Percentiles rank a stretch among this genome's conserved stretches.
phyloP scores from a whole-genome alignment of 345 rosid genomes.

The Hibiscus tridactylites region DNA sequence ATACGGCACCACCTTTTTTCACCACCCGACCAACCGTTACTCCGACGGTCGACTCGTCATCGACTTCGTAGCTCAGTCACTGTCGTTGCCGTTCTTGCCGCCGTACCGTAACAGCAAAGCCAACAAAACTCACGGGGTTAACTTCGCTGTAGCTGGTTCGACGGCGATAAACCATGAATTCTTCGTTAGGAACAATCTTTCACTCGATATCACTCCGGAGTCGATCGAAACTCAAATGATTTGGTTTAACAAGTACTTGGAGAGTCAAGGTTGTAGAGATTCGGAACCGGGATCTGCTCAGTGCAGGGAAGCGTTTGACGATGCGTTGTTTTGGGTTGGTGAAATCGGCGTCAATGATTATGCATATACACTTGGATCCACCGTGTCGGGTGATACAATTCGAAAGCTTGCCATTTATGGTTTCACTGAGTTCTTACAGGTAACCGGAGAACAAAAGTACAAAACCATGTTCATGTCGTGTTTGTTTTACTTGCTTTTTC shows the following conservation, averaged over 20 bases:
- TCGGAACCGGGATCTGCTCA: conserved; percentile 11
- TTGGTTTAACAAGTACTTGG: conserved; percentile 56
- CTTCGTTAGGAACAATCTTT: conserved; percentile 72
- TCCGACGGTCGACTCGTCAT: conserved; percentile 84
- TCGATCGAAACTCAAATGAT: conserved; percentile 61
- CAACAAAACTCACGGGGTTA: conserved; percentile 42
- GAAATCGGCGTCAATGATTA: conserved; percentile 93
- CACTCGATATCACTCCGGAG: conserved; percentile 54
- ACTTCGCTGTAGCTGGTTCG: conserved; percentile 90
- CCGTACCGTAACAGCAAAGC: conserved; percentile 42
- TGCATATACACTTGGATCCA: conserved; percentile 60
- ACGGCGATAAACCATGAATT: conserved; percentile 69
- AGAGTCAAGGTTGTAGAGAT: conserved; percentile 38
- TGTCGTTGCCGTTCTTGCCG: conserved; percentile 66
- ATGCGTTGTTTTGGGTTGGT: conserved; percentile 82
- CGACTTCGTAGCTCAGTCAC: conserved; percentile 64
- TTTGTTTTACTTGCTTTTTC: too few relatives aligned
- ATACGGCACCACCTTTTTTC: conserved; percentile 74
- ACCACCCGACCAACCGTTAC: conserved; percentile 77
- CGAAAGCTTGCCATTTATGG: conserved; percentile 36
- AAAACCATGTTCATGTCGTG: too few relatives aligned
- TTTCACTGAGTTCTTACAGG: conserved; percentile 49
- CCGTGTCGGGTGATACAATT: conserved; percentile 42
- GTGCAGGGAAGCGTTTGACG: conserved; percentile 37
- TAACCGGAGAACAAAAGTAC: conserved; percentile 8